Evolutionary conservation across 139 green algal genomes (phyloP).

Genomic region (Chlorella vulgaris): DNA sequence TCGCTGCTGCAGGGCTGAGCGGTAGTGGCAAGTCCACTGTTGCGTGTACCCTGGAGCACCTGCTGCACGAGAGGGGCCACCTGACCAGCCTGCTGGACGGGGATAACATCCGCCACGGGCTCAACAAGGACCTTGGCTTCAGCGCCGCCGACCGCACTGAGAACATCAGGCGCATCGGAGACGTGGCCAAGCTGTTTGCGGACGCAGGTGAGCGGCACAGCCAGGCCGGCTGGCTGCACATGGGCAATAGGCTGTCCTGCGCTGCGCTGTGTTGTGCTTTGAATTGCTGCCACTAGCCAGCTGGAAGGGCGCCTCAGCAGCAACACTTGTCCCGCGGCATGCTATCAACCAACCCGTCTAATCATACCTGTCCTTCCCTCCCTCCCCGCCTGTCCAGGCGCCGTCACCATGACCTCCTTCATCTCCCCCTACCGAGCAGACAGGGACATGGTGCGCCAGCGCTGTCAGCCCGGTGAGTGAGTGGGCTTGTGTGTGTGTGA

Average conservation of each 20-base stretch:
- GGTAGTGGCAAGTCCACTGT: constrained; percentile 79
- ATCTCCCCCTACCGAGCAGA: constrained; percentile 93
- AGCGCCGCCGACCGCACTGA: constrained; percentile 80
- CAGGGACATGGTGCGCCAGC: constrained; percentile 67
- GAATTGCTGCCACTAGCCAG: too few relatives aligned
- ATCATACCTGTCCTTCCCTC: too few relatives aligned
- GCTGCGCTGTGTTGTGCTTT: too few relatives aligned
- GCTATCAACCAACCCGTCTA: too few relatives aligned
- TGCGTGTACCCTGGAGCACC: constrained; percentile 81
- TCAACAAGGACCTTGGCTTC: constrained; percentile 97
- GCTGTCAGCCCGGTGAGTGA: constrained; percentile 44
- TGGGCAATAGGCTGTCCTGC: not conserved
- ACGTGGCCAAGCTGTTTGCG: constrained; percentile 94
- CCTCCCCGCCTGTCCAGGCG: too few relatives aligned
- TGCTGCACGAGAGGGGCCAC: constrained; percentile 75
- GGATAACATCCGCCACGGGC: constrained; percentile 94
- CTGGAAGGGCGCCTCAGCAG: too few relatives aligned
- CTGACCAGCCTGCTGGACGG: constrained; percentile 89
- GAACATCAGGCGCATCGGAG: constrained; percentile 95
- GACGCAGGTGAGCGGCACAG: constrained; percentile 52
- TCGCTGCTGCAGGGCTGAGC: constrained; percentile 61
- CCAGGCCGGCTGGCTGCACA: constrained; percentile 8
- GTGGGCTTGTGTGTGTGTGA: too few relatives aligned
- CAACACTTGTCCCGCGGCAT: too few relatives aligned
- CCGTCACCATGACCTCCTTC: constrained; percentile 94